Base-by-base conservation (phyloP, 2,329 filamentous ascomycete species). In the Fusarium sublunatum region DNA sequence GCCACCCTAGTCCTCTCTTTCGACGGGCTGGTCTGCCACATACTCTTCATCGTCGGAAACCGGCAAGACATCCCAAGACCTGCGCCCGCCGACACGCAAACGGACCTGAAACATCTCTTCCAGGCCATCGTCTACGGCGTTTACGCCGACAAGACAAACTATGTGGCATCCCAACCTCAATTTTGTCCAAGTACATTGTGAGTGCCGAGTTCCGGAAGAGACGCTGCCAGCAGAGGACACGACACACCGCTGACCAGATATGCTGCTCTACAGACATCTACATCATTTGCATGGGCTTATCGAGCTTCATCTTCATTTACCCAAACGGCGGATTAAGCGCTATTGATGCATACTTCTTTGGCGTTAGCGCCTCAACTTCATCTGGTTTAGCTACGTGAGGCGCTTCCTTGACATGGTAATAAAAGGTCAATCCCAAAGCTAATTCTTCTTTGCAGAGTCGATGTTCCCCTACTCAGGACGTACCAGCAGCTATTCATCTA, bases 401-500 rank as follows among this genome's bases (percentile, higher is more conserved):
- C 32, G 32, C 40, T 29, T 28, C 22, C 29, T 10, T 10, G 9
- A 12, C 15, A 43, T 19, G 26, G 31, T 49, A 25, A 28, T 26
- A 13, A 12, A 29, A 10, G 25, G 22, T 13, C n/a, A 38, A n/a
- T 7, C 19, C 12, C 2, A 34, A 9, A 28, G 38, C 58, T 68
- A 61, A 68, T 42, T 13, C 6, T 10, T 13, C 9, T 40, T 22
- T 28, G 6, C 22, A 85, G 82, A 12, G 67, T 84, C 36, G 82
- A 85, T 63, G 69, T 85, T 44, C 84, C 83, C 41, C 70, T 74
- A 2, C 67, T 85, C 13, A 76, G 76, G 56, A 76, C 74, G 0
- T 85, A 84, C 54, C 83, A 85, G 64, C 83, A 85, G 62, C 59
- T 85, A 4, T 80, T 78, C 46, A 64, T 84, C 32, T 86, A 84